Evolutionary conservation across 345 rosid species (phyloP), one percentile per base, ranked within the genome.

Genomic region (Erysimum cheiranthoides): DNA sequence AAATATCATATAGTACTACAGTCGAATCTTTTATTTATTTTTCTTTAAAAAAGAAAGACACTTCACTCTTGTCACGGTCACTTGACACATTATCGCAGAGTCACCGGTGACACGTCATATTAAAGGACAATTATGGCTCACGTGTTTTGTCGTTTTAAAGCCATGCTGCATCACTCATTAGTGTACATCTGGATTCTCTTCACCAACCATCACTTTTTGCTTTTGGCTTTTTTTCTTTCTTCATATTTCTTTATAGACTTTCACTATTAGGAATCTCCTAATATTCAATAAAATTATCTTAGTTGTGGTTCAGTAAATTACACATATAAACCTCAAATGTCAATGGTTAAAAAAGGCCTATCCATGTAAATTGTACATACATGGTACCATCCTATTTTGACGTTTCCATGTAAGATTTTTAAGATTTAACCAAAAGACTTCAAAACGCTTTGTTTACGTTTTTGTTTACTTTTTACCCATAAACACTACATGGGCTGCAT

Each of bases 91-190:
- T 40, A 18, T 34, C 13, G 40, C 10, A 14, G 4, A 8, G n/a
- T 56, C 6, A 25, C 28, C 8, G 36, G 36, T 36, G 65, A 35
- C 79, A 68, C 61, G 53, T 67, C 10, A 61, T 28, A 57, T 12
- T 9, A 66, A 45, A 74, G 31, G 72, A 57, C 78, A 66, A 57
- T 9, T 7, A 49, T 52, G 43, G 45, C 60, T 70, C 80, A 77
- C 80, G 75, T 70, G 76, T 47, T 28, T 54, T 76, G 75, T 70
- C 70, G 27, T 45, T 27, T 16, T 31, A 39, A 31, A 18, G 18
- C 21, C n/a, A 49, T 47, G 10, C 52, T 75, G 65, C 54, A 59
- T 49, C 68, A 59, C 61, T 75, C 73, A 49, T 59, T 13, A 8
- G 5, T 38, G 9, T 17, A 16, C 54, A 59, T 46, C 3, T 61